These are phyloP conservation scores for Lichtheimia ramosa DNA, from an alignment of 371 early-diverging fungal species.

Conservation along the genomic window DNA sequence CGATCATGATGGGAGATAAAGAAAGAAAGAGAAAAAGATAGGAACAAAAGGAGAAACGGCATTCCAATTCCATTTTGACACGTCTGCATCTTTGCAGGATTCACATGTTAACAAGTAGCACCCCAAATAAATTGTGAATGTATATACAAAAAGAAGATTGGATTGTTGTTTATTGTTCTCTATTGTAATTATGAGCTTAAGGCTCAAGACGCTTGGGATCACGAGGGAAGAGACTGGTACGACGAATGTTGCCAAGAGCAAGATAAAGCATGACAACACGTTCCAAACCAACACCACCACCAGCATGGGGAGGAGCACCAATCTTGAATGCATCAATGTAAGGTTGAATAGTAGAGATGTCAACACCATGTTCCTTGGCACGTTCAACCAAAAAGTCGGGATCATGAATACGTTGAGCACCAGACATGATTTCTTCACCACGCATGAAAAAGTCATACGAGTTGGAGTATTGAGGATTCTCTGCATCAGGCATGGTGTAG, in stretches of 20 bases:
- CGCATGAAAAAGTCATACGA: slow-evolving; percentile 99
- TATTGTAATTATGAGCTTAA: slow-evolving; percentile 41
- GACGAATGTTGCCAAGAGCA: slow-evolving; percentile 96
- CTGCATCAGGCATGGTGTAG: slow-evolving; percentile 99
- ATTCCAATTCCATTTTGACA: too few relatives aligned
- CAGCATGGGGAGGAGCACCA: slow-evolving; percentile 99
- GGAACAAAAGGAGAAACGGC: background rate
- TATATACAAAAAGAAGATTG: too few relatives aligned
- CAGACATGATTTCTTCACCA: slow-evolving; percentile 99
- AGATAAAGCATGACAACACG: slow-evolving; percentile 98
- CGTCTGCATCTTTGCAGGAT: too few relatives aligned
- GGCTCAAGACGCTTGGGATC: slow-evolving; percentile 98
- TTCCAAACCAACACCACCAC: slow-evolving; percentile 99
- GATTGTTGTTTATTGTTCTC: too few relatives aligned
- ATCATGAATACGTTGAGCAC: slow-evolving; percentile 99
- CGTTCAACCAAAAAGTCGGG: slow-evolving; percentile 83
- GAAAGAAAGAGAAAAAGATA: background rate
- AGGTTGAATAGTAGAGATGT: slow-evolving; percentile 81
- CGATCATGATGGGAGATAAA: background rate
- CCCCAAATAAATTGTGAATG: too few relatives aligned
- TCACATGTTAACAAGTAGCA: too few relatives aligned
- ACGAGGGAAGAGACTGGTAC: slow-evolving; percentile 97
- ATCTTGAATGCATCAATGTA: slow-evolving; percentile 99
- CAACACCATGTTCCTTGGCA: slow-evolving; percentile 83
- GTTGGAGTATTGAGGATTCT: slow-evolving; percentile 89